phyloP scores from a whole-genome alignment of 345 rosid species.

The Brassica napus region Da-Ae NC_063435.1:1987001-1987500 shows the following conservation, averaged over 20 bases:
- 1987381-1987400: not conserved
- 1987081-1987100: conserved; percentile 50
- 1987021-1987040: conserved; percentile 50
- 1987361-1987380: not conserved
- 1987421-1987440: not conserved
- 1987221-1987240: conserved; percentile 51
- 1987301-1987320: conserved; percentile 32
- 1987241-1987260: conserved; percentile 26
- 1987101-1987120: conserved; percentile 49
- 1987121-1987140: conserved; percentile 60
- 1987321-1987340: conserved; percentile 11
- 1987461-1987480: too few relatives aligned
- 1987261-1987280: conserved; percentile 44
- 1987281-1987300: conserved; percentile 54
- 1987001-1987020: conserved; percentile 48
- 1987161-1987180: not conserved
- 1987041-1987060: conserved; percentile 61
- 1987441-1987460: too few relatives aligned
- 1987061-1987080: conserved; percentile 57
- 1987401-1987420: not conserved
- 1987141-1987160: conserved; percentile 57
- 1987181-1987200: conserved; percentile 24
- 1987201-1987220: conserved; percentile 65
- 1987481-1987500: not conserved
- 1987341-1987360: not conserved